These are phyloP conservation scores for Barnettozyma botsteinii DNA, from an alignment of 805 yeast species.

Conservation along the genomic window DNA sequence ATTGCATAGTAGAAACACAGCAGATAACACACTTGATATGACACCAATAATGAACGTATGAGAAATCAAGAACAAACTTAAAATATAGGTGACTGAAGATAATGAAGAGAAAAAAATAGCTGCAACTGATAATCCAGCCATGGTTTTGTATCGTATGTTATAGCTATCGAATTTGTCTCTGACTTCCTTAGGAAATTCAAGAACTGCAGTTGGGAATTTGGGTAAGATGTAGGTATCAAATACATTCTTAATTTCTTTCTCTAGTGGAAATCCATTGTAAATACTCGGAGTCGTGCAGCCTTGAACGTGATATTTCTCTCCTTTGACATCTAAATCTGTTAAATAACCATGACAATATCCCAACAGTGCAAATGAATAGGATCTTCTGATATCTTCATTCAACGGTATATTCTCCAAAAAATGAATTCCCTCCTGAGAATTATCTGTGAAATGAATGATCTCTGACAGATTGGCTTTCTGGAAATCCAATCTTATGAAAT, in stretches of 20 bases:
- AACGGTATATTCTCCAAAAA: neutral
- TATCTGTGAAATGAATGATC: neutral
- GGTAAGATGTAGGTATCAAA: neutral
- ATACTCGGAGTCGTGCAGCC: slow-evolving; percentile 1
- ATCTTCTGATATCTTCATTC: neutral
- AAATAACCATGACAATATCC: slow-evolving; percentile 7
- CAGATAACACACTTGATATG: slow-evolving; percentile 2
- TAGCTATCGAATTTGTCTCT: neutral
- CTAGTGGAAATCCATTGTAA: slow-evolving; percentile 5
- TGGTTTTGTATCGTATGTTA: neutral
- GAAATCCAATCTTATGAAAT: slow-evolving; percentile 8
- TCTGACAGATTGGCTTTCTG: slow-evolving; percentile 4
- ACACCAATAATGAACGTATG: slow-evolving; percentile 7
- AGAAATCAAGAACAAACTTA: slow-evolving; percentile 2
- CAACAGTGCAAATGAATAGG: slow-evolving; percentile 6
- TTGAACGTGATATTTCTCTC: slow-evolving; percentile 1
- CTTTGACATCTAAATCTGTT: neutral
- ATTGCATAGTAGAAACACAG: slow-evolving; percentile 2
- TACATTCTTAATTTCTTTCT: neutral
- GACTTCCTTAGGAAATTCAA: slow-evolving; percentile 3
- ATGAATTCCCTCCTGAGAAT: neutral
- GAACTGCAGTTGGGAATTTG: slow-evolving; percentile 1
- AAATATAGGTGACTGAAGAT: slow-evolving; percentile 2
- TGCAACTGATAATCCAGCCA: slow-evolving; percentile 3
- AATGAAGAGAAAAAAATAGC: slow-evolving; percentile 3